Evolutionary conservation across 805 yeast species (phyloP).

Genomic region (Brettanomyces naardenensis): DNA sequence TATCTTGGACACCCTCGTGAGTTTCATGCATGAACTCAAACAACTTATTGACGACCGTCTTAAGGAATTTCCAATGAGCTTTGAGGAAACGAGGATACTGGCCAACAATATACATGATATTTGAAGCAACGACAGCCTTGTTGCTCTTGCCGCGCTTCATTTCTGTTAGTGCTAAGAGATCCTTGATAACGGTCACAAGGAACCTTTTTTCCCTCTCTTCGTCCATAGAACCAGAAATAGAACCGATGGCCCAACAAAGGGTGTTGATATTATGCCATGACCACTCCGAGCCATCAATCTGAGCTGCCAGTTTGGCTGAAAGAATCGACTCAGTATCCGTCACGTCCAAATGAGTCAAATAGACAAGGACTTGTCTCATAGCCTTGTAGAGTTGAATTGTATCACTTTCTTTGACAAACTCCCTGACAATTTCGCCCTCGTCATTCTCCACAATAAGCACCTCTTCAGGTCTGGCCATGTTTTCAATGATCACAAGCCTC

Average conservation of each 20-base stretch:
- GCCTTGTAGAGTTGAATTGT: conserved; percentile 93
- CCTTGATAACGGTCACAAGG: conserved; percentile 88
- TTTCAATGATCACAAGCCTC: conserved; percentile 90
- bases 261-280: conserved; percentile 98
- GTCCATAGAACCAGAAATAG: conserved; percentile 97
- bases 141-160: conserved; percentile 96
- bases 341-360: conserved; percentile 91
- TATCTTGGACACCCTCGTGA: conserved; percentile 99
- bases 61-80: conserved; percentile 96
- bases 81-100: conserved; percentile 96
- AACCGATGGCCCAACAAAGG: conserved; percentile 98
- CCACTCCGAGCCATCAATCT: conserved; percentile 96
- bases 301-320: conserved; percentile 85
- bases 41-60: conserved; percentile 89
- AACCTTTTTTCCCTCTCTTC: conserved; percentile 96
- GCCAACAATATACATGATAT: conserved; percentile 98
- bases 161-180: conserved; percentile 83
- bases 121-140: conserved; percentile 99
- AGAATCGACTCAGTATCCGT: conserved; percentile 89
- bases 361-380: conserved; percentile 92
- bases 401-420: conserved; percentile 93
- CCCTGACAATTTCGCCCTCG: conserved; percentile 98
- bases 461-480: conserved; percentile 98
- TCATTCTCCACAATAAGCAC: conserved; percentile 95
- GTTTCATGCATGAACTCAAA: conserved; percentile 99